Percentiles rank a stretch among this genome's conserved stretches.
phyloP scores from a whole-genome alignment of 2,329 filamentous ascomycete genomes.

The Neofusicoccum ribis region DNA sequence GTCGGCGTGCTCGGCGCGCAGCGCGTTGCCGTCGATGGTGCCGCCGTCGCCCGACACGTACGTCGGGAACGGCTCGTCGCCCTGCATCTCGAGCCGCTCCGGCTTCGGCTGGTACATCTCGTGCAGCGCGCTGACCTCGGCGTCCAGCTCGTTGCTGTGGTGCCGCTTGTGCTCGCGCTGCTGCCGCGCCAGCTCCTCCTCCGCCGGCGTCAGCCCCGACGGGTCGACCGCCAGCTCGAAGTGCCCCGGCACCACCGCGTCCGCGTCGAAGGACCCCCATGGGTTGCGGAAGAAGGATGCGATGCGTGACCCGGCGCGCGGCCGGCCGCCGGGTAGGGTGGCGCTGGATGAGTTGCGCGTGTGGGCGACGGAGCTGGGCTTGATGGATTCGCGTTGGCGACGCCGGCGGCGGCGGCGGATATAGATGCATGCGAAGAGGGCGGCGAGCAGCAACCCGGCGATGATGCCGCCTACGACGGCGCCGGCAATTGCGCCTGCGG shows the following conservation, averaged over 20 bases:
- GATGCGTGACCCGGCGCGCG: background rate
- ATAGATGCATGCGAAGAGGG: constrained; percentile 31
- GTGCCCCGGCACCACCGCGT: background rate
- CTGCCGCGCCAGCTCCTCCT: background rate
- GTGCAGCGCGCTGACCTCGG: background rate
- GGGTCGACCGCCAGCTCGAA: background rate
- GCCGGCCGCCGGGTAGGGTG: background rate
- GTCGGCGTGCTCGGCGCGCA: background rate
- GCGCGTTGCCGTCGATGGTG: background rate
- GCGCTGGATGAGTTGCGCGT: background rate
- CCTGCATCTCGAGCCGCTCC: background rate
- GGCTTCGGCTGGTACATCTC: constrained; percentile 15
- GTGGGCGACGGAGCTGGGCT: background rate
- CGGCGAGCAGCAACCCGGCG: constrained; percentile 25
- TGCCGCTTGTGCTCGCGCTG: constrained; percentile 4
- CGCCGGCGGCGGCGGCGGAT: background rate
- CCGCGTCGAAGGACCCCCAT: background rate
- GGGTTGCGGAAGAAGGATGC: constrained; percentile 15
- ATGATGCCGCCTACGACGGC: constrained; percentile 31
- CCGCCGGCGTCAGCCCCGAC: background rate
- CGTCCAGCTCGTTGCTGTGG: constrained; percentile 4
- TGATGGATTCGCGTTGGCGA: background rate
- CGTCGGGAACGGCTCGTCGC: constrained; percentile 7
- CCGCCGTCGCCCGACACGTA: background rate
- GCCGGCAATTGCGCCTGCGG: constrained; percentile 34